Base-by-base conservation (phyloP, 108 stramenopile genomes). In the Discostella pseudostelligera region DNA sequence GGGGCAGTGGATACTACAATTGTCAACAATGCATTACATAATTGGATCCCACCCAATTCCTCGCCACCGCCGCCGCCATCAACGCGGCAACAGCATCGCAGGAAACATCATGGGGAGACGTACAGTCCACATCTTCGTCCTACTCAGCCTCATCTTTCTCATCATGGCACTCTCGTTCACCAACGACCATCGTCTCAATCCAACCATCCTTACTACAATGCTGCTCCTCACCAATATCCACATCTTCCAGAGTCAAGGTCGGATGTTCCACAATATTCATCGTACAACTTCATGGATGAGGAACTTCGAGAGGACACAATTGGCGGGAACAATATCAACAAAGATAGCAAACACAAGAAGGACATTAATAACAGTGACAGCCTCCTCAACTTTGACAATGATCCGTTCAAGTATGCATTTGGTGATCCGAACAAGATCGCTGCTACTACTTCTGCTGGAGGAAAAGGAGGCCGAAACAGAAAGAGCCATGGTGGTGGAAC, bases 341-440 rank as follows among this genome's bases (percentile, higher is more conserved):
- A 29, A 8, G 50, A 25, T 25, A 51, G 4, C 49, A 25, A 22
- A 22, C 22, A 25, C 3, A 8, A 26, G 50, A 26, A 28, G 50
- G 10, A 28, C 12, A 26, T 3, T 29, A 12, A 12, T 12, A 50
- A 10, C 21, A 22, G 20, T 2, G 21, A 10, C 1, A 51, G 50
- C n/a, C 21, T 51, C 49, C 19, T 25, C 50, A 51, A 14, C 50
- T 51, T 25, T 17, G 50, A 51, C 25, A 28, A 51, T 25, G 25
- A 51, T 47, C 46, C 46, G 46, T 47, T 47, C 46, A 51, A 51
- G 50, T 51, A 51, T 26, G 50, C 50, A 14, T 51, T 51, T 51
- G 50, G 24, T 26, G 3, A 3, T 51, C 50, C 50, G 8, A 20
- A 20, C 20, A 21, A 0, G 9, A 7, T 24, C 22, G 8, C 47